A percentile compares a stretch with the other conserved stretches of the same genome.
Evolutionary conservation across 768 basidiomycete genomes (phyloP).

Genomic region (Coprinellus micaceus): DNA sequence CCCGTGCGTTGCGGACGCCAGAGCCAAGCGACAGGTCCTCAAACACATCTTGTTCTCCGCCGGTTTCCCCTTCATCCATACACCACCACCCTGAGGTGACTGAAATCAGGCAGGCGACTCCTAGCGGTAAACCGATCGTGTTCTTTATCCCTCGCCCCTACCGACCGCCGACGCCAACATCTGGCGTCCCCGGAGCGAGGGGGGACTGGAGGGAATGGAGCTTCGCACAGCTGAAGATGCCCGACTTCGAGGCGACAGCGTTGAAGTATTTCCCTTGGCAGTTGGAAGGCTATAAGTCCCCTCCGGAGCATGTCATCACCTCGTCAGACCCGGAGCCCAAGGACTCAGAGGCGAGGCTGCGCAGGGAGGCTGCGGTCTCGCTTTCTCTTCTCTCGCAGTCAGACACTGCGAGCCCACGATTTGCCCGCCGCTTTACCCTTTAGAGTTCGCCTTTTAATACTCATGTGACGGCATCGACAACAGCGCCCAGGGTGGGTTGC

Average conservation of each 20-base stretch:
- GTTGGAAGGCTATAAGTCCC: background rate
- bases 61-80: constrained; percentile 13
- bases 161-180: constrained; percentile 21
- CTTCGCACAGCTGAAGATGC: constrained; percentile 38
- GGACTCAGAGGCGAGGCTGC: background rate
- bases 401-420: too few relatives aligned
- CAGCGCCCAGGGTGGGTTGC: too few relatives aligned
- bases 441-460: too few relatives aligned
- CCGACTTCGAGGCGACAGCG: constrained; percentile 7
- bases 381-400: background rate
- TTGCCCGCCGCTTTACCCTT: too few relatives aligned
- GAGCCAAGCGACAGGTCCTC: constrained; percentile 12
- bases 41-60: constrained; percentile 30
- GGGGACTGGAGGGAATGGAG: constrained; percentile 39
- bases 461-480: background rate
- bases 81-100: constrained; percentile 5
- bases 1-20: background rate
- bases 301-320: background rate
- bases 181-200: constrained; percentile 16
- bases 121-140: constrained; percentile 5
- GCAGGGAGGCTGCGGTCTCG: background rate
- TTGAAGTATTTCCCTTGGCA: background rate
- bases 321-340: too few relatives aligned
- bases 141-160: constrained; percentile 6
- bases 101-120: background rate